These are phyloP conservation scores for Fraxinus americana DNA, from an alignment of 257 asterid genomes.

Conservation along the genomic window DNA sequence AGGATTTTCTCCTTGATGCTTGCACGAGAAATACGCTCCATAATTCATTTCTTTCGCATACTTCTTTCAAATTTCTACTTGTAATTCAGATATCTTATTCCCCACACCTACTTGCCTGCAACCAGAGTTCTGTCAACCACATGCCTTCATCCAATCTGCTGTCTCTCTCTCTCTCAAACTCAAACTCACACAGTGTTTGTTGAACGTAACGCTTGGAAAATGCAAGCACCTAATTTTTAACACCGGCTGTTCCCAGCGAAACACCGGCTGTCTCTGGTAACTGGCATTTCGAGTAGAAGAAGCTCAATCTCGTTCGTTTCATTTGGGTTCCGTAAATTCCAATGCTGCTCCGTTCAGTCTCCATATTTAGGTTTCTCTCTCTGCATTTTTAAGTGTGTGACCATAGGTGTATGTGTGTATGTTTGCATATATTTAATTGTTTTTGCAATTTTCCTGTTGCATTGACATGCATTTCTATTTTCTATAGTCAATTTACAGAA, in stretches of 20 bases:
- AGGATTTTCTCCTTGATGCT: no score
- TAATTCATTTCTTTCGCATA: no score
- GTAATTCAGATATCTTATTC: no score
- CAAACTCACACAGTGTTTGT: constrained; percentile 15
- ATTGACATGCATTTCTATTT: background rate
- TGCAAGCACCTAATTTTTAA: constrained; percentile 44
- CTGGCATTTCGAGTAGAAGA: constrained; percentile 28
- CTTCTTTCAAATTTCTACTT: no score
- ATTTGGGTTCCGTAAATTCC: constrained; percentile 33
- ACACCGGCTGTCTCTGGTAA: constrained; percentile 25
- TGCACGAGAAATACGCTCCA: no score
- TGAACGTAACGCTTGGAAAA: constrained; percentile 25
- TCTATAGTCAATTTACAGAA: constrained; percentile 12
- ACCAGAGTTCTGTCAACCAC: no score
- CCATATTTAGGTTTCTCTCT: constrained; percentile 45
- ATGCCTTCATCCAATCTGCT: no score
- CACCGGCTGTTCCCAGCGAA: constrained; percentile 33
- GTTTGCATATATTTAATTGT: background rate
- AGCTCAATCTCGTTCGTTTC: constrained; percentile 27
- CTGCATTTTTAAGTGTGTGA: background rate
- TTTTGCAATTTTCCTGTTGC: background rate
- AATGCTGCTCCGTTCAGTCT: constrained; percentile 44
- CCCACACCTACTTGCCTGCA: no score
- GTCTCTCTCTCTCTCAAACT: background rate
- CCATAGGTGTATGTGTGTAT: background rate